Base-by-base conservation (phyloP, 345 rosid species). In the Cardamine chenopodiifolia region DNA sequence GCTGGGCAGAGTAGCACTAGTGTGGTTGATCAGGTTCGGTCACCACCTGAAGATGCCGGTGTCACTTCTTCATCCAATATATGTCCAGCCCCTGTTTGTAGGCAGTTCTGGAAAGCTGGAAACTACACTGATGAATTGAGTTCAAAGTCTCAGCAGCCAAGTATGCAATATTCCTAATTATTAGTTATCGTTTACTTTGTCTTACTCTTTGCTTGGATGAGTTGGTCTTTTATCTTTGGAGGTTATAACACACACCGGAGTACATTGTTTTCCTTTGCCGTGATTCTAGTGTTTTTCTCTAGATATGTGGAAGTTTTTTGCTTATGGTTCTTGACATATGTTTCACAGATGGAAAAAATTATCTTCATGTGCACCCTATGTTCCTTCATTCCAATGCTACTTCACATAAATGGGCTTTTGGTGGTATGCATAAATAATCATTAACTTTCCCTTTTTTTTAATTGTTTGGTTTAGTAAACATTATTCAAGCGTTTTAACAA, bases 381-480 rank as follows among this genome's bases (percentile, higher is more conserved):
- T 94, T 94, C 82, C 96, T 94, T 78, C 98, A 94, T 83, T 94
- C 97, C 62, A 94, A 94, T 85, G 98, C 98, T 70, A 94, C 98
- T 59, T 94, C 98, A 37, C 98, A 91, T 80, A 91, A 91, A 80
- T 94, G 98, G 98, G 97, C 89, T 19, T 91, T 90, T 83, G 98
- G 97, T 15, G 98, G 98, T 94, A 89, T 79, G 93, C 66, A 48
- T 42, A 25, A 53, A 53, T 59, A 42, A 52, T 26, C 63, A 8
- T 42, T 42, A 13, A 35, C 45, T 35, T 25, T 40, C 66, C 53
- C 4, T 2, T 22, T 67, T 68, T 60, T 68, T 60, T 8, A 32
- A 20, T 70, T 14, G n/a, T 42, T 35, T 71, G 66, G 58, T 50
- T 23, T 45, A 8, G 49, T 20, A 35, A 31, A 40, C 66, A 37